Evolutionary conservation across 176 grass and related monocot genomes (phyloP), one percentile per base, ranked within the genome.

Genomic region (Phoenix roebelenii): DNA sequence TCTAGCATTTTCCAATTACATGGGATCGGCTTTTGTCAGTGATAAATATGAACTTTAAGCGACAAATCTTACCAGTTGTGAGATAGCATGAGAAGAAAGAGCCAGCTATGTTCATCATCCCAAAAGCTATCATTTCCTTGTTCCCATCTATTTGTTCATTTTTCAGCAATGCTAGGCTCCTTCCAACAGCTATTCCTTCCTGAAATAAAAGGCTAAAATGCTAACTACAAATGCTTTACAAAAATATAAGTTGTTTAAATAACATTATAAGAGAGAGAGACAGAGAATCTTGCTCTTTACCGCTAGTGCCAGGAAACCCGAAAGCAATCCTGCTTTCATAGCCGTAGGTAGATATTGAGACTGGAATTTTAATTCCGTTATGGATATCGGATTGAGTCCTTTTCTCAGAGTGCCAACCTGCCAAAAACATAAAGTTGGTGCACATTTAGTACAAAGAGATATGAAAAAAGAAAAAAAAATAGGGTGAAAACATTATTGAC

Each of bases 71-170:
- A 89, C 90, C 85, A 74, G 86, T 95, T 1, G 93, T 98, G 51
- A 98, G 83, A 71, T 98, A 98, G 69, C 93, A 98, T 17, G 93
- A 98, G 25, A 88, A 92, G 68, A 80, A 98, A 73, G 93, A 98
- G 35, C 93, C 93, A 16, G 73, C 72, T 25, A 98, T 85, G 72
- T 98, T 98, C 93, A 98, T 98, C 55, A 88, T 72, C 61, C 93
- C 93, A 35, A 78, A 98, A 25, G 93, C 87, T 52, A 98, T 80
- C 93, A 98, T 98, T 81, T 98, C 93, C 72, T 98, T 98, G 61
- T 98, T 98, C 3, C 93, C 93, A 56, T 98, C 93, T 51, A 83
- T 87, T 67, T 98, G 93, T 60, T 98, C 93, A 64, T 92, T 80
- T 70, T 98, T 98, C 32, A 98, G 54, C 79, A 92, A 26, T 18